phyloP scores from a whole-genome alignment of 805 yeast species.

The Isabelozyma heimii region DNA sequence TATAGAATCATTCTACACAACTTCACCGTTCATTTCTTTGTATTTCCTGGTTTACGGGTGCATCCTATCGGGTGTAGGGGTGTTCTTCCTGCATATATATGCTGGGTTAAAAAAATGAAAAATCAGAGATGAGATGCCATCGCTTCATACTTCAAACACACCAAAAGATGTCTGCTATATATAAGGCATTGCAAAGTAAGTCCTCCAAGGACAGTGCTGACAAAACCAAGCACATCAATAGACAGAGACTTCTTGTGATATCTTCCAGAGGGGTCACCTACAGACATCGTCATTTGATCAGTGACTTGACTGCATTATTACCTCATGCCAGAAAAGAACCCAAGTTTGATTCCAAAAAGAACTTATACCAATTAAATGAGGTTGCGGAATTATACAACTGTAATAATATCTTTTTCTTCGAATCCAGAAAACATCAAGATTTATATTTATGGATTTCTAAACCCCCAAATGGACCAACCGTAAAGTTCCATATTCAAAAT shows the following conservation, averaged over 20 bases:
- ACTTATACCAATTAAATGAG: slow-evolving; percentile 84
- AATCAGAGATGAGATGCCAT: not conserved
- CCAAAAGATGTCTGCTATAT: slow-evolving; percentile 41
- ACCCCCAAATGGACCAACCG: slow-evolving; percentile 97
- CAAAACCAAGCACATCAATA: slow-evolving; percentile 63
- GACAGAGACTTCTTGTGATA: slow-evolving; percentile 83
- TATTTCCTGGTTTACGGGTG: not conserved
- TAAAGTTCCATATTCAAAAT: slow-evolving; percentile 91
- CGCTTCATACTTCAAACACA: not conserved
- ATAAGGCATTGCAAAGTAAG: slow-evolving; percentile 44
- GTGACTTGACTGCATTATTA: slow-evolving; percentile 71
- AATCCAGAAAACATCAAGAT: slow-evolving; percentile 94
- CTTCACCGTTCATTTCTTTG: no score
- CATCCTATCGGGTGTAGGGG: not conserved
- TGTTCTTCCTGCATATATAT: not conserved
- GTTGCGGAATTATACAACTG: slow-evolving; percentile 96
- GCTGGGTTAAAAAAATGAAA: not conserved
- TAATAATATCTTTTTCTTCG: slow-evolving; percentile 90
- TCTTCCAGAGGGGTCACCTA: slow-evolving; percentile 93
- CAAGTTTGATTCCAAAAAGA: slow-evolving; percentile 89
- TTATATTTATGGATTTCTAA: slow-evolving; percentile 92
- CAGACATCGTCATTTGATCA: slow-evolving; percentile 92
- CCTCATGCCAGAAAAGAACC: slow-evolving; percentile 98
- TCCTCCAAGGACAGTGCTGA: slow-evolving; percentile 47
- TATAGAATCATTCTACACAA: not conserved